A percentile compares a stretch with the other conserved stretches of the same genome.
Evolutionary conservation across 805 yeast species (phyloP).

Genomic region (Teunomyces tritomae): DNA sequence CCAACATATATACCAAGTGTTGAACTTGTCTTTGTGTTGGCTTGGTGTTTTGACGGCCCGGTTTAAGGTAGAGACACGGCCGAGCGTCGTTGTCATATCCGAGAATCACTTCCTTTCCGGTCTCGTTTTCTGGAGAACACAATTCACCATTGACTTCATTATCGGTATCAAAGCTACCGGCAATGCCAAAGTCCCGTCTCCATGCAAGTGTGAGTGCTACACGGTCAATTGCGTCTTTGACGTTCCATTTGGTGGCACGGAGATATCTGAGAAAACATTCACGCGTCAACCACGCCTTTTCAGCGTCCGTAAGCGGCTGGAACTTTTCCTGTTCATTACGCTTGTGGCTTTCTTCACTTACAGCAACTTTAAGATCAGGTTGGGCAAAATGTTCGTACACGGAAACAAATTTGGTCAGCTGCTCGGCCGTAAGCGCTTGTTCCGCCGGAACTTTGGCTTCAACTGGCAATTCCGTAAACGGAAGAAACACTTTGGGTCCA

Average conservation of each 20-base stretch:
- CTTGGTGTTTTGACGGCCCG: conserved; percentile 55
- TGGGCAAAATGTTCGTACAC: conserved; percentile 60
- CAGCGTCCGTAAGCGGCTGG: conserved; percentile 23
- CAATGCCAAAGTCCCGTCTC: conserved; percentile 55
- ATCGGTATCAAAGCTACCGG: conserved; percentile 25
- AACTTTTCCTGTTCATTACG: conserved; percentile 32
- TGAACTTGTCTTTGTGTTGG: conserved; percentile 53
- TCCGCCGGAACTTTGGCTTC: conserved; percentile 49
- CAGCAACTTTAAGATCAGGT: conserved; percentile 49
- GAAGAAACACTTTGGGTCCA: conserved; percentile 28
- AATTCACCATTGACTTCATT: conserved; percentile 38
- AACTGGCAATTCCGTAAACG: conserved; percentile 57
- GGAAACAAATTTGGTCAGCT: conserved; percentile 57
- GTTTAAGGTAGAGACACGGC: conserved; percentile 51
- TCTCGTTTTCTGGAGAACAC: conserved; percentile 46
- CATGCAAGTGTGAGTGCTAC: conserved; percentile 48
- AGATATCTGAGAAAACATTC: conserved; percentile 53
- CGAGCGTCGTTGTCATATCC: conserved; percentile 55
- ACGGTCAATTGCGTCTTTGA: conserved; percentile 41
- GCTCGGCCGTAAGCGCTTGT: conserved; percentile 48
- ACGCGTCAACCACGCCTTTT: conserved; percentile 46
- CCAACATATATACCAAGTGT: conserved; percentile 57
- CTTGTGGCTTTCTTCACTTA: conserved; percentile 47
- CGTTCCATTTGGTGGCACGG: conserved; percentile 52
- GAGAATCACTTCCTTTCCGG: conserved; percentile 53